Evolutionary conservation across 2,329 filamentous ascomycete species (phyloP), one percentile per base, ranked within the genome.

Genomic region (Metarhizium guizhouense): DNA sequence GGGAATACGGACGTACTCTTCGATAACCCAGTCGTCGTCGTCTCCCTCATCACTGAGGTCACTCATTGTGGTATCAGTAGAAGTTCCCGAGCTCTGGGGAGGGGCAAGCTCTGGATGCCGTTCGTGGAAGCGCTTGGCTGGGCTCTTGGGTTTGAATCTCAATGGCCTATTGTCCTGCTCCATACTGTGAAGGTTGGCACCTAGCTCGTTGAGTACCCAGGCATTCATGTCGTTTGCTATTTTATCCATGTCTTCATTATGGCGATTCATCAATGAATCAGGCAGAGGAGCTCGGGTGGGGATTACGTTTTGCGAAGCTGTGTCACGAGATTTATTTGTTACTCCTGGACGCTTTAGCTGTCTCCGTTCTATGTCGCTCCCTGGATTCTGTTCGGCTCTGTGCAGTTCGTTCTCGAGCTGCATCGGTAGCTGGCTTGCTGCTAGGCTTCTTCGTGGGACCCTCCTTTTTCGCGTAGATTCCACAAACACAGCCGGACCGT

Each of bases 1-100:
- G 2, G 82, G 80, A 18, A 86, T 75, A 40, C 83, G 82, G 53
- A 85, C 74, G 62, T 86, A 86, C 45, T 83, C 84, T 57, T 86
- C 83, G 47, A 84, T 78, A 32, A 86, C 74, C 70, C 84, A 86
- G 53, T 85, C 82, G 3, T 76, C 75, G 18, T 81, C 80, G 56
- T 78, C 70, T 20, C 70, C 69, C 14, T 79, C 76, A 18, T 72
- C 73, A 30, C 68, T 74, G 16, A 65, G 65, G n/a, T 76, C 70
- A 25, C 68, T 71, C 63, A 71, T 70, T 32, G 66, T 65, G 52
- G 67, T 66, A 40, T 72, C 72, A 14, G 18, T 25, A 30, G 52
- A 38, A n/a, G 18, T 47, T 3, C 53, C 49, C 7, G 42, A 13
- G 3, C 38, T 42, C 18, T 56, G 42, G 10, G 29, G 25, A 11